These are phyloP conservation scores for Adansonia rubrostipa DNA, from an alignment of 441 rosid genomes.

Conservation along the genomic window DNA sequence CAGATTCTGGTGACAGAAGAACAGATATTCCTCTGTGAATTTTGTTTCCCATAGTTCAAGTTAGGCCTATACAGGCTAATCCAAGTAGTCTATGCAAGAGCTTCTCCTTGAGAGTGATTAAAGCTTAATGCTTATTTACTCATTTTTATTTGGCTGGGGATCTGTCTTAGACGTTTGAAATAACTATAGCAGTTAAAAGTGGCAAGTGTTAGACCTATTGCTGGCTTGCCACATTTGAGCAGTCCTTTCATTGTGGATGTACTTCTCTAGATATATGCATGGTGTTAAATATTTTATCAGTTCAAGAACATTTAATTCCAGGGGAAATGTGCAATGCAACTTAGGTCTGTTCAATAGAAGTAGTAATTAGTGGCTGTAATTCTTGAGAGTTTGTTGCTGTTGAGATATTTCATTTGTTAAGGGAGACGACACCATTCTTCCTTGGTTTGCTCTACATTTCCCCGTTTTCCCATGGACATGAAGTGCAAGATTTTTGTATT, in stretches of 20 bases:
- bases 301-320: not conserved
- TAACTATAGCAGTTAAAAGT: not conserved
- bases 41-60: not conserved
- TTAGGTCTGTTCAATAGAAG: not conserved
- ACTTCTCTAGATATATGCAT: not conserved
- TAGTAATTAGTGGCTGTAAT: not conserved
- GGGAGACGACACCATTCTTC: not conserved
- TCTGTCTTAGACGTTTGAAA: not conserved
- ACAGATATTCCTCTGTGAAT: slow-evolving; percentile 3
- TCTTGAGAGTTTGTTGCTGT: not conserved
- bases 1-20: slow-evolving; percentile 13
- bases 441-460: not conserved
- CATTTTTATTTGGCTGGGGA: not conserved
- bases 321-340: not conserved
- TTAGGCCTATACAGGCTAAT: not conserved
- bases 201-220: not conserved
- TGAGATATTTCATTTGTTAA: not conserved
- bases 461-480: not conserved
- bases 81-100: not conserved
- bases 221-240: not conserved
- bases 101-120: not conserved
- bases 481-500: not conserved
- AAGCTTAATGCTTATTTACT: not conserved
- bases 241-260: not conserved
- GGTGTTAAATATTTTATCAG: not conserved